Percentiles rank a stretch among this genome's conserved stretches.
Conservation (phyloP, 805 yeast genomes). For the Komagataella phaffii region DNA sequence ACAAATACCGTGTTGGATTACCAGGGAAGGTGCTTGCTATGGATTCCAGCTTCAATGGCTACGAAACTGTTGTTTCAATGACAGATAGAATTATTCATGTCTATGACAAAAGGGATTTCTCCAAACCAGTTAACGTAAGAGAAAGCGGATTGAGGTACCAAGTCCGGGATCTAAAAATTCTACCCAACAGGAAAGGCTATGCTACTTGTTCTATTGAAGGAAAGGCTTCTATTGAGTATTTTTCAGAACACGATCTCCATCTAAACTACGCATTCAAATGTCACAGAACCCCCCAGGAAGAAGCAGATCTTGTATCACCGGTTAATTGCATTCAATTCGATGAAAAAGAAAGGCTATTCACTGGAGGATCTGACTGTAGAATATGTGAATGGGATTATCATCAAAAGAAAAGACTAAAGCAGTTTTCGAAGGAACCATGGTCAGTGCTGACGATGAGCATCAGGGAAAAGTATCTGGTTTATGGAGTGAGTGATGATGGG, state of each 20-base stretch:
- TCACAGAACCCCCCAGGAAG: conserved; percentile 38
- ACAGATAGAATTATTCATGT: conserved; percentile 38
- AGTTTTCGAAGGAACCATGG: conserved; percentile 7
- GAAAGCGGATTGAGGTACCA: conserved; percentile 60
- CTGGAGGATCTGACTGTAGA: conserved; percentile 15
- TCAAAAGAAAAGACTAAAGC: conserved; percentile 14
- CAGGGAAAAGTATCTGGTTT: conserved; percentile 13
- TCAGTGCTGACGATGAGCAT: conserved; percentile 6
- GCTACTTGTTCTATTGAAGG: conserved; percentile 74
- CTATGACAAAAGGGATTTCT: conserved; percentile 37
- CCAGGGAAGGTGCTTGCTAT: conserved; percentile 46
- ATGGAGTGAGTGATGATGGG: conserved; percentile 29
- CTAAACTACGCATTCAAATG: conserved; percentile 70
- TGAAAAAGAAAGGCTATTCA: conserved; percentile 25
- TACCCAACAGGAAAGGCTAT: conserved; percentile 44
- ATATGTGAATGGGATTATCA: conserved; percentile 19
- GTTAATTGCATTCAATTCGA: conserved; percentile 39
- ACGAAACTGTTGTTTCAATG: conserved; percentile 35
- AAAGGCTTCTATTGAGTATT: conserved; percentile 60
- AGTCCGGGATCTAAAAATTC: conserved; percentile 38
- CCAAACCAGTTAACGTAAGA: conserved; percentile 31
- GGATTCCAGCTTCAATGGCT: conserved; percentile 32
- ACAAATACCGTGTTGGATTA: conserved; percentile 9
- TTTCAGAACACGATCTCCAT: conserved; percentile 32
- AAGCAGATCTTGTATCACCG: conserved; percentile 37